Evolutionary conservation across 345 rosid species (phyloP).

Genomic region (Hirschfeldia incana): DNA sequence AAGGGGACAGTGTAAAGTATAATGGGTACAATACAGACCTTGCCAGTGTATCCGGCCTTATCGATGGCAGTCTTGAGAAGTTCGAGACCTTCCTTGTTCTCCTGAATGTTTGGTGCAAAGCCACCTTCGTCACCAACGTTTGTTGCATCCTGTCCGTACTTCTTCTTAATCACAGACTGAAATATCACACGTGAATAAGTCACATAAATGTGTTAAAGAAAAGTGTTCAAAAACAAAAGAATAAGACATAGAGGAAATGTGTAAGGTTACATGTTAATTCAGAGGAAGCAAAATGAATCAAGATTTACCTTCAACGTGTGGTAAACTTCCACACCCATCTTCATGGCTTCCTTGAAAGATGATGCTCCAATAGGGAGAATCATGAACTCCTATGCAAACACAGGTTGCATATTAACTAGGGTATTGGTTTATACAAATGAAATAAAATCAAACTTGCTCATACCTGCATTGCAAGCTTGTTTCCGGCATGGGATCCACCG

Average conservation of each 20-base stretch:
- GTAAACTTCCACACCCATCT: constrained; percentile 99
- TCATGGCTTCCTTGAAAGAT: constrained; percentile 91
- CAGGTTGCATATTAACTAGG: not conserved
- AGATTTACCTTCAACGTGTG: constrained; percentile 77
- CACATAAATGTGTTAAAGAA: not conserved
- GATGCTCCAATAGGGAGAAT: constrained; percentile 93
- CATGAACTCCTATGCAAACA: constrained; percentile 75
- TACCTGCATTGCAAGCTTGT: constrained; percentile 96
- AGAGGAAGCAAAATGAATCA: not conserved
- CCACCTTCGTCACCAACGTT: constrained; percentile 99
- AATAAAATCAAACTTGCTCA: not conserved
- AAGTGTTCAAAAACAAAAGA: not conserved
- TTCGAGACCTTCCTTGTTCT: constrained; percentile 97
- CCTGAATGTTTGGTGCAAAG: constrained; percentile 98
- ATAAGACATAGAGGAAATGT: not conserved
- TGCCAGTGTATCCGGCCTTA: constrained; percentile 87
- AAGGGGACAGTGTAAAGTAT: not conserved
- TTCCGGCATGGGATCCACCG: constrained; percentile 97
- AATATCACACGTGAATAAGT: not conserved
- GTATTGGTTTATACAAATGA: not conserved
- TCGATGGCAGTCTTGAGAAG: constrained; percentile 88
- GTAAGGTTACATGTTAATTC: not conserved
- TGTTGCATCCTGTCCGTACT: constrained; percentile 98
- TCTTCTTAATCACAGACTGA: constrained; percentile 45
- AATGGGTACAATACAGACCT: constrained; percentile 47